A percentile compares a stretch with the other conserved stretches of the same genome.
Conservation (phyloP, 768 basidiomycete genomes). For the Tulasnella calospora region DNA sequence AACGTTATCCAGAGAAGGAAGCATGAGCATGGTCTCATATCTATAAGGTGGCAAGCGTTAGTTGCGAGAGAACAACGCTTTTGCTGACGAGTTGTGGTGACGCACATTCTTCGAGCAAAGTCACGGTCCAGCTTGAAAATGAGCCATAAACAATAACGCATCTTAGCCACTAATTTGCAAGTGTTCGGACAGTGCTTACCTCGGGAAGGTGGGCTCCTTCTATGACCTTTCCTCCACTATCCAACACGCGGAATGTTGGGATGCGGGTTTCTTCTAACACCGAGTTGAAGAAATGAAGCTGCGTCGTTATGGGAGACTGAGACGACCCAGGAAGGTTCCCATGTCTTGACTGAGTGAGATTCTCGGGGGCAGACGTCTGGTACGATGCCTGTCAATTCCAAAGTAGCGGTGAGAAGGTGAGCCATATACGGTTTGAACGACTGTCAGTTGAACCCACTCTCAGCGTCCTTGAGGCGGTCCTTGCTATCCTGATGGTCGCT, state of each 20-base stretch:
- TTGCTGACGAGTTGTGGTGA: conserved; percentile 3
- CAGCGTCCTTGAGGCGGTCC: background rate
- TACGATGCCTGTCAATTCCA: conserved; percentile 9
- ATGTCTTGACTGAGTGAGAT: conserved; percentile 15
- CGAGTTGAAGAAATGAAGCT: conserved; percentile 75
- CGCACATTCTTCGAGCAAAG: conserved; percentile 59
- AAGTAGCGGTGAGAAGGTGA: background rate
- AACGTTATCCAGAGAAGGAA: conserved; percentile 81
- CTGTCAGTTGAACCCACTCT: background rate
- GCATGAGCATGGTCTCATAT: conserved; percentile 52
- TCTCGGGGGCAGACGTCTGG: conserved; percentile 23
- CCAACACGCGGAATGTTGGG: conserved; percentile 81
- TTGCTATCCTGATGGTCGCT: background rate
- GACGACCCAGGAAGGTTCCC: conserved; percentile 27
- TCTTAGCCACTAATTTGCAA: background rate
- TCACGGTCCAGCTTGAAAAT: conserved; percentile 56
- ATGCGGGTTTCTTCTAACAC: conserved; percentile 61
- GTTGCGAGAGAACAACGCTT: background rate
- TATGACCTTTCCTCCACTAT: conserved; percentile 68
- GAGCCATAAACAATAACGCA: background rate
- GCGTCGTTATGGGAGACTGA: conserved; percentile 58
- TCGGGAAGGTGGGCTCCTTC: conserved; percentile 72
- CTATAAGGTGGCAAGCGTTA: background rate
- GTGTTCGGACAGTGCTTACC: conserved; percentile 41
- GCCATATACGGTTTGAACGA: background rate